Evolutionary conservation across 768 basidiomycete species (phyloP), one percentile per base, ranked within the genome.

Genomic region (Termitomyces titanicus): DNA sequence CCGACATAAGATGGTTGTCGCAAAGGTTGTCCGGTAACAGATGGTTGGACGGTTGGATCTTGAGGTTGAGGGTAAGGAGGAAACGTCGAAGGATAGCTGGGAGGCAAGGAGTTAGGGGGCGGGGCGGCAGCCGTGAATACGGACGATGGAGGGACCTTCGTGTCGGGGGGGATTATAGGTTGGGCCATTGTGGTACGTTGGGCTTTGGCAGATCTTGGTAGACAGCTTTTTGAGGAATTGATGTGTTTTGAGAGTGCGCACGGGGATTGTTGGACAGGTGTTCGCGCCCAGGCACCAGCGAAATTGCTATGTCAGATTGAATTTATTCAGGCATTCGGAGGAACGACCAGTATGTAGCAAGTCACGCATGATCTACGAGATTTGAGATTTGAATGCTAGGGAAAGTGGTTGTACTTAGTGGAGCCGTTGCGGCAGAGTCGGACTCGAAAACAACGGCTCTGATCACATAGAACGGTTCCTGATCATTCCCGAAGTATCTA

Each of bases 121-220:
- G 11, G 27, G 12, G 38, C 27, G 8, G 44, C n/a, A 34, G 47
- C 7, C 34, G 29, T 29, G 29, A 34, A 24, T 24, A 33, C 5
- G 29, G 37, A 20, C 11, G 54, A 31, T 22, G 54, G 42, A 47
- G 27, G 31, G 5, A 40, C 49, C 38, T 56, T 59, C 24, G 42
- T 20, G 33, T 55, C 51, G 20, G 15, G 3, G 25, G 51, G 47
- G 9, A 46, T 48, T 17, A 18, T 15, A 15, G 58, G 49, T 52
- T 55, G 45, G 18, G 40, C 20, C 50, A 58, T 55, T 18, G 22
- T 40, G 13, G 13, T 35, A 17, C 15, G 43, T 45, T 12, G 18
- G 47, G 24, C 18, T 24, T 11, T 22, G n/a, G 3, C 8, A 40
- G 20, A 8, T 51, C 13, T 51, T 27, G 17, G 12, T 20, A 6